Percentiles rank a stretch among this genome's conserved stretches.
Evolutionary conservation across 2,329 filamentous ascomycete genomes (phyloP).

Genomic region (Didymella glomerata): DNA sequence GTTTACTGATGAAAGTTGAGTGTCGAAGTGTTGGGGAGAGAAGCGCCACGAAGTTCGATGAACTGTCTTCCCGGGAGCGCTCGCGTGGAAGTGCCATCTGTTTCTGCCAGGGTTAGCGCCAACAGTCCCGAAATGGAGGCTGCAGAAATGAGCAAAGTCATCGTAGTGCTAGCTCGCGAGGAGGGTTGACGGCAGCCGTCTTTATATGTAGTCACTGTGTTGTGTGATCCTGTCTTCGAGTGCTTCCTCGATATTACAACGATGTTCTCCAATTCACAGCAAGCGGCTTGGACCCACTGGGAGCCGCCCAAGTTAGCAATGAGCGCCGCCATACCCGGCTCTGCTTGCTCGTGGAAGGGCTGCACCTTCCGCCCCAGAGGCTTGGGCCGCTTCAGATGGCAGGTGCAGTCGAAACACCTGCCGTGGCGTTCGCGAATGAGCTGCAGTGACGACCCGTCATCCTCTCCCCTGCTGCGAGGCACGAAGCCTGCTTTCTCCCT

Average conservation of each 20-base stretch:
- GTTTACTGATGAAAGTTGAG: constrained; percentile 15
- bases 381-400: constrained; percentile 1
- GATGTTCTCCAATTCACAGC: not conserved
- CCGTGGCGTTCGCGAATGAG: constrained; percentile 15
- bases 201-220: not conserved
- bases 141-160: not conserved
- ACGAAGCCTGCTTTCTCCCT: constrained; percentile 15
- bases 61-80: constrained; percentile 12
- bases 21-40: constrained; percentile 16
- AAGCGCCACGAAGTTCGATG: constrained; percentile 19
- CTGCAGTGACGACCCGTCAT: constrained; percentile 15
- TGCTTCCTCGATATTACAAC: not conserved
- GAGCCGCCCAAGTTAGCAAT: constrained; percentile 1
- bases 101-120: constrained; percentile 14
- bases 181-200: not conserved
- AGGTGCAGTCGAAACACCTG: constrained; percentile 13
- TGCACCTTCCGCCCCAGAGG: constrained; percentile 9
- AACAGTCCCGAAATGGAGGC: constrained; percentile 7
- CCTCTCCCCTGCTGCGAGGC: constrained; percentile 8
- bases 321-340: constrained; percentile 8
- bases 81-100: constrained; percentile 18
- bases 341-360: constrained; percentile 8
- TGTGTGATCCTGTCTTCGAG: not conserved
- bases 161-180: not conserved
- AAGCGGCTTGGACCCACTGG: not conserved